Evolutionary conservation across 2,329 filamentous ascomycete genomes (phyloP).

Genomic region (Pseudogymnoascus sp.): DNA sequence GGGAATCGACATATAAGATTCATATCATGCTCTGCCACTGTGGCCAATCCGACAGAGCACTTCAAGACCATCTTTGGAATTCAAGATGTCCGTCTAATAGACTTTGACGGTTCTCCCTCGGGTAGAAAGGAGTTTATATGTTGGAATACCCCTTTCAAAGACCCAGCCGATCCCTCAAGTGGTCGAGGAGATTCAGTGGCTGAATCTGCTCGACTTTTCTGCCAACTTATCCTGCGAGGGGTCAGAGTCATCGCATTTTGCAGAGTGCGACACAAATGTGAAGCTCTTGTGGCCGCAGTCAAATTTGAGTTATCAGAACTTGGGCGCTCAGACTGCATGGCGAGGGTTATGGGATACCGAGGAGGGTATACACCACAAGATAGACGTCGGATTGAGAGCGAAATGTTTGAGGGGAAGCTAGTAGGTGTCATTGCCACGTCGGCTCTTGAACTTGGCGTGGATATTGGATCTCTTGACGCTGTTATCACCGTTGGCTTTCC

Average conservation of each 20-base stretch:
- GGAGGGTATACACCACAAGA: constrained; percentile 93
- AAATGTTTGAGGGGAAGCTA: constrained; percentile 95
- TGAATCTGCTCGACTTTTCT: constrained; percentile 86
- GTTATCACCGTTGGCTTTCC: constrained; percentile 93
- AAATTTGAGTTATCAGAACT: constrained; percentile 66
- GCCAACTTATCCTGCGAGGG: constrained; percentile 77
- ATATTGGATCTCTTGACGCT: constrained; percentile 89
- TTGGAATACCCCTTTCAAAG: constrained; percentile 95
- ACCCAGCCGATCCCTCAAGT: constrained; percentile 76
- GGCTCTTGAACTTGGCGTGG: constrained; percentile 85
- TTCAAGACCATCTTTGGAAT: constrained; percentile 93
- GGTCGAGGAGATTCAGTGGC: constrained; percentile 74
- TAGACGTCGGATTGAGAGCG: constrained; percentile 74
- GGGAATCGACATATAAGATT: constrained; percentile 82
- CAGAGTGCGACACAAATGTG: constrained; percentile 77
- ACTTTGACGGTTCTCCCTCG: constrained; percentile 87
- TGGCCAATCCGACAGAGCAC: constrained; percentile 83
- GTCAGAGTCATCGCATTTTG: constrained; percentile 92
- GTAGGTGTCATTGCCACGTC: constrained; percentile 90
- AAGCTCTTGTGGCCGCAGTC: constrained; percentile 71
- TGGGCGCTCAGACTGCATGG: constrained; percentile 64
- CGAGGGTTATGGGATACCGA: constrained; percentile 86
- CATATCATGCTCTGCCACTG: constrained; percentile 91
- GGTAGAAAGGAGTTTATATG: constrained; percentile 91
- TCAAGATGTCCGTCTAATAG: constrained; percentile 68